Evolutionary conservation across 129 eudicot species (phyloP), one percentile per base, ranked within the genome.

Genomic region (Scalesia atractyloides): DNA sequence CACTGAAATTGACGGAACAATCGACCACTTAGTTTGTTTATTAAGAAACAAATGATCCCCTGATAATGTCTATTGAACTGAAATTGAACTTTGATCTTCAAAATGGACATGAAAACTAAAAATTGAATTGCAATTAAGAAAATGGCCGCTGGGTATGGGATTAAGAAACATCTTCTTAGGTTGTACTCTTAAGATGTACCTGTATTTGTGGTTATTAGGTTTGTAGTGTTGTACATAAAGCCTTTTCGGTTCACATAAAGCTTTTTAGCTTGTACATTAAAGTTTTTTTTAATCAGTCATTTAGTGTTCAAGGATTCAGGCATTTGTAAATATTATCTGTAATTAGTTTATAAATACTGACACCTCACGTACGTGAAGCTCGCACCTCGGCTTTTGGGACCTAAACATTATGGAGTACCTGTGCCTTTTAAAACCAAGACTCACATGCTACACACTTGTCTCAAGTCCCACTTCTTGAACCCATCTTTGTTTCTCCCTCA

Each of bases 401-500:
- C 46, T 7, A 41, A 41, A 6, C 46, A 41, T 41, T 9, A 7
- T 41, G 46, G 46, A 41, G 12, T 9, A 41, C 46, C 46, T 41
- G 46, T 41, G 12, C 46, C 46, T 41, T 41, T 41, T 41, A 41
- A 41, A 41, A 41, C 46, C 10, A 41, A 41, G 12, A 41, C 46
- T 41, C 44, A 14, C 43, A 30, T 26, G 15, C 18, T 30, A 30
- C 43, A 13, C 65, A 37, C 34, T 30, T 60, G 43, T 30, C 16
- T 58, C 39, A 58, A 26, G 64, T 24, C 16, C 39, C 17, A 24
- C 9, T 24, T 58, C 39, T 26, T 58, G 64, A 58, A 58, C 39
- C 22, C 60, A 43, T 76, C 59, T 56, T 58, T 41, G n/a, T 19
- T 57, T 69, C 49, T 39, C 18, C 39, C 41, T 56, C 68, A 68